These are phyloP conservation scores for Aspergillus japonicus DNA, from an alignment of 2,329 filamentous ascomycete species.

Conservation along the genomic window DNA sequence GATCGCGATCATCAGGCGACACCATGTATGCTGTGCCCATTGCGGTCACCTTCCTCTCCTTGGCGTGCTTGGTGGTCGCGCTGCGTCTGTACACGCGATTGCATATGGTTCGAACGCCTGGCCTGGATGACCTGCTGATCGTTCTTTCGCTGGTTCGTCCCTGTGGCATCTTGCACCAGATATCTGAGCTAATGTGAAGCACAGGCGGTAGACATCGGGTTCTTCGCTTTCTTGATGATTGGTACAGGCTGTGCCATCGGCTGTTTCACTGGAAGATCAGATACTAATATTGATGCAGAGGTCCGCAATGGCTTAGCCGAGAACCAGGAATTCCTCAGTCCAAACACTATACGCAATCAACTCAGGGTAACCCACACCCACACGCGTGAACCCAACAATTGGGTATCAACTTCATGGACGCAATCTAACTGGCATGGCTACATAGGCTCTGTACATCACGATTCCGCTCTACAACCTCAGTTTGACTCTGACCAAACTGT, in stretches of 20 bases:
- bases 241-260: conserved; percentile 1
- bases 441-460: conserved; percentile 32
- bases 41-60: conserved; percentile 19
- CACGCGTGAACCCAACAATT: too few relatives aligned
- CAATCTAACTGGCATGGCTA: too few relatives aligned
- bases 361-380: conserved; percentile 20
- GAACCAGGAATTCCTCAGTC: background rate
- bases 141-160: conserved; percentile 21
- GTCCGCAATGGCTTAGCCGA: conserved; percentile 25
- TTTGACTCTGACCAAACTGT: conserved; percentile 34
- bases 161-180: background rate
- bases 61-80: conserved; percentile 22
- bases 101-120: conserved; percentile 22
- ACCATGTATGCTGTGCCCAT: conserved; percentile 26
- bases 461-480: conserved; percentile 37
- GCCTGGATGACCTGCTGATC: conserved; percentile 31
- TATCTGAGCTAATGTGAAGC: background rate
- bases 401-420: background rate
- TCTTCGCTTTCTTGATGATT: conserved; percentile 15
- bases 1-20: conserved; percentile 1
- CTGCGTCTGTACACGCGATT: conserved; percentile 27
- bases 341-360: conserved; percentile 13
- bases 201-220: conserved; percentile 15
- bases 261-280: background rate
- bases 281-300: conserved; percentile 14